phyloP scores from a whole-genome alignment of 2,329 filamentous ascomycete species.

The Xylaria sp. region DNA sequence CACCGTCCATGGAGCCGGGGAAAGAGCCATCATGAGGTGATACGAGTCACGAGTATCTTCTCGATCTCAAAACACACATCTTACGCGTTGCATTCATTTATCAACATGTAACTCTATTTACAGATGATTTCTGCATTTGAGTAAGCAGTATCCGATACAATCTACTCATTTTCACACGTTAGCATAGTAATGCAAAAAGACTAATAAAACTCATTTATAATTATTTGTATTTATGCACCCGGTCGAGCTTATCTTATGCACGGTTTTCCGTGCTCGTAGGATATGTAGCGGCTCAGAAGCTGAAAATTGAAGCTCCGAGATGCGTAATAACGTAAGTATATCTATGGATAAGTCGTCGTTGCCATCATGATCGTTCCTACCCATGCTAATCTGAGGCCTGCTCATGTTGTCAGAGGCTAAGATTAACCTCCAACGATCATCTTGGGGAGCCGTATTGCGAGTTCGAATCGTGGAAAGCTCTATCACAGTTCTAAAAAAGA shows the following conservation, averaged over 20 bases:
- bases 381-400: not conserved
- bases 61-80: not conserved
- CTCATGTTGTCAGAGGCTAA: not conserved
- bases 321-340: not conserved
- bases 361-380: not conserved
- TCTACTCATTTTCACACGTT: not conserved
- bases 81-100: not conserved
- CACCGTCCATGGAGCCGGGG: not conserved
- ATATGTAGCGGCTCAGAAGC: not conserved
- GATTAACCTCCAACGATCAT: not conserved
- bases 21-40: not conserved
- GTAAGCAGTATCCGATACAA: not conserved
- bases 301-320: not conserved
- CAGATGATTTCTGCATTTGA: not conserved
- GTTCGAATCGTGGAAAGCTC: not conserved
- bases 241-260: too few species aligned
- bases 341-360: conserved; percentile 1
- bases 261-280: too few species aligned
- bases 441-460: not conserved
- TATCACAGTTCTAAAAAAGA: not conserved
- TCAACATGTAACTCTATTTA: not conserved
- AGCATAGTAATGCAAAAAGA: not conserved
- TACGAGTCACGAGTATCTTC: not conserved
- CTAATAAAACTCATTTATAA: not conserved
- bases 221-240: not conserved